Conservation (phyloP, 768 basidiomycete genomes). For the Suillus brevipes region DNA sequence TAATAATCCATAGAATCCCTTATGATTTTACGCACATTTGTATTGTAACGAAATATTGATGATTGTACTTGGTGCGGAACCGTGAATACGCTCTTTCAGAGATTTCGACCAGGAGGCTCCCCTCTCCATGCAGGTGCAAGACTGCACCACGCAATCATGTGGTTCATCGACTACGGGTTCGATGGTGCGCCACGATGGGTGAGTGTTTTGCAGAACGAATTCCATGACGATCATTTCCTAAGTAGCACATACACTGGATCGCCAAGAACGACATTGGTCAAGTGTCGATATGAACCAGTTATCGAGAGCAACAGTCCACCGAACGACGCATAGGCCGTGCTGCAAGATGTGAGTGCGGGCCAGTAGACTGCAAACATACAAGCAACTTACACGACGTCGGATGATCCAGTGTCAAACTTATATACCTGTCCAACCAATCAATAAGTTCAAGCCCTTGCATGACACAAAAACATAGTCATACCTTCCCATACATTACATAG, state of each 20-base stretch:
- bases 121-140: not conserved
- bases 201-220: not conserved
- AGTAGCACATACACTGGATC: conserved; percentile 90
- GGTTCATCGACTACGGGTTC: not conserved
- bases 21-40: not conserved
- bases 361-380: conserved; percentile 4
- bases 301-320: conserved; percentile 95
- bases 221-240: conserved; percentile 52
- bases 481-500: conserved; percentile 99
- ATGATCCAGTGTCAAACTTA: not conserved
- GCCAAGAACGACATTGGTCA: conserved; percentile 89
- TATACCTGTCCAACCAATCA: conserved; percentile 5
- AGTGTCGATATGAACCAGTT: conserved; percentile 88
- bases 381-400: conserved; percentile 66
- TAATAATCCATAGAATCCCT: not conserved
- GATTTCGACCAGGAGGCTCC: not conserved
- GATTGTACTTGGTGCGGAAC: not conserved
- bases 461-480: conserved; percentile 30
- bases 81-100: not conserved
- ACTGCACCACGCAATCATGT: not conserved
- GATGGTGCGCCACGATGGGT: not conserved
- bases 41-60: not conserved
- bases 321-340: conserved; percentile 95
- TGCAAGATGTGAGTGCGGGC: conserved; percentile 31
- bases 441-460: conserved; percentile 8